These are phyloP conservation scores for Huntiella bhutanensis DNA, from an alignment of 2,329 filamentous ascomycete species.

Conservation along the genomic window DNA sequence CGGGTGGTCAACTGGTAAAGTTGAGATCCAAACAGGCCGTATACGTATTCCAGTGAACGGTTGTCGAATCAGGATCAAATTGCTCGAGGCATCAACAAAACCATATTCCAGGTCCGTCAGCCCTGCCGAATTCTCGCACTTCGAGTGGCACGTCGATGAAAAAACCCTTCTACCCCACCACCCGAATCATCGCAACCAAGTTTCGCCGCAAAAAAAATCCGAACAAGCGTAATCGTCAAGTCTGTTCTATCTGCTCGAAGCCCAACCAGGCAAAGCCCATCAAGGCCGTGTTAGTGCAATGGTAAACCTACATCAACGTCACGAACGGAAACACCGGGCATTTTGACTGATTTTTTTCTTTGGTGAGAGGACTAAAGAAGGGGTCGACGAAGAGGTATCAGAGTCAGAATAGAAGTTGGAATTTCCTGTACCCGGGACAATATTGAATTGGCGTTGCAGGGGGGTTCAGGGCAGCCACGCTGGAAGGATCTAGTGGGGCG, in stretches of 20 bases:
- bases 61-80: not conserved
- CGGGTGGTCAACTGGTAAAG: not conserved
- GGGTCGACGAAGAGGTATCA: conserved; percentile 4
- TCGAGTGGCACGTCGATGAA: not conserved
- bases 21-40: not conserved
- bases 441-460: too few relatives aligned
- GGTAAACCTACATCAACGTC: conserved; percentile 58
- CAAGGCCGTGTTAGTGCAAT: not conserved
- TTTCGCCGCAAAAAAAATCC: too few relatives aligned
- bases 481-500: conserved; percentile 1
- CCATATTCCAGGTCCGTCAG: not conserved
- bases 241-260: too few relatives aligned
- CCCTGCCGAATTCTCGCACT: conserved; percentile 1
- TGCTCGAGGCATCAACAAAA: not conserved
- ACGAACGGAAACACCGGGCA: conserved; percentile 63
- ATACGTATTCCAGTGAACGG: too few relatives aligned
- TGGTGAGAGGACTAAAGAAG: conserved; percentile 12
- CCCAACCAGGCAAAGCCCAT: too few relatives aligned
- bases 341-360: conserved; percentile 40
- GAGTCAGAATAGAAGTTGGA: not conserved
- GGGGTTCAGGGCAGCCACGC: too few relatives aligned
- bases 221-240: too few relatives aligned
- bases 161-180: not conserved
- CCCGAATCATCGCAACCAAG: too few relatives aligned
- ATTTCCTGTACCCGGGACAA: not conserved